Base-by-base conservation (phyloP, 164 flowering plant species). In the grape (Vitis vinifera) region DNA sequence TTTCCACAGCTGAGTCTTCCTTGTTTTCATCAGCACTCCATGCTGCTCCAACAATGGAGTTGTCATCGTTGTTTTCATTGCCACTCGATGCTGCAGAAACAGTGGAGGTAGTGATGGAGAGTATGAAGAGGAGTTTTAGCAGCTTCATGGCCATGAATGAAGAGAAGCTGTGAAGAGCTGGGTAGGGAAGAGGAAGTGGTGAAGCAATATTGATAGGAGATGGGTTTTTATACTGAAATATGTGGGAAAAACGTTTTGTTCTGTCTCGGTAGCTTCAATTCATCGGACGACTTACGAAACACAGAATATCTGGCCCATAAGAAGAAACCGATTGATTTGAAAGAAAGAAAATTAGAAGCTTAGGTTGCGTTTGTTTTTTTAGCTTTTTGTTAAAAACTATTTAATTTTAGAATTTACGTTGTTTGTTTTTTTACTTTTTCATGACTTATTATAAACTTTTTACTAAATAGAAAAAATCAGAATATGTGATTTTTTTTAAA, bases 251-350 rank as follows among this genome's bases (percentile, higher is more conserved):
- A 65, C 15, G 74, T 62, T 16, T 27, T 48, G 69, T 64, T 71
- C 65, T 63, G 11, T 57, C 6, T 51, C 13, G 19, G 29, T 50
- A 59, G 59, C 51, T 55, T 59, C 12, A 59, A 65, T 73, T 67
- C 67, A 27, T 55, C 27, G 1, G 1, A 23, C 27, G 61, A 17
- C 62, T 67, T 60, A 48, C 15, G 59, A 23, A 23, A 23, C 62
- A 73, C 62, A 55, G 12, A 48, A 23, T 23, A 23, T 23, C 27
- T 37, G 44, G 44, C 44, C 44, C 19, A 53, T 64, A 5, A 2
- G 14, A 55, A 23, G 27, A 47, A 60, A 47, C 61, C 51, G 14
- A 14, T 72, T 72, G 65, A 17, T 66, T 66, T 19, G 1, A 51
- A 59, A 27, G 47, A 15, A 51, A 72, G 70, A 23, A 23, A 23